Conservation (phyloP, 176 grass and related monocot genomes). For the Themeda triandra region DNA sequence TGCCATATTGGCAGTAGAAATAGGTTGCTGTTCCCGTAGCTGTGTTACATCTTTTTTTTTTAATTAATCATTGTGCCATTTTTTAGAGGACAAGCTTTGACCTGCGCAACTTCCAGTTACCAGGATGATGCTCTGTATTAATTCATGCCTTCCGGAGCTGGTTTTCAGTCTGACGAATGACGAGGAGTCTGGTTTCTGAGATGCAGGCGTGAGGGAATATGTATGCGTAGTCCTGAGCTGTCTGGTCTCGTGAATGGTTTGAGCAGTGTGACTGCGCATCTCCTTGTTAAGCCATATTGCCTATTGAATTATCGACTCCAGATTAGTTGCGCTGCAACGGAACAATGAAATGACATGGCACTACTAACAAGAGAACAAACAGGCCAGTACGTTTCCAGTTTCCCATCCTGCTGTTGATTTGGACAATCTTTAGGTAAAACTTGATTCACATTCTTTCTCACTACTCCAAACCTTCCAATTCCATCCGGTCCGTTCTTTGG, state of each 20-base stretch:
- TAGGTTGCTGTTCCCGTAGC: background rate
- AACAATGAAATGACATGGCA: background rate
- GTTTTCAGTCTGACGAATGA: background rate
- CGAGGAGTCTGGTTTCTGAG: background rate
- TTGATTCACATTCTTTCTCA: background rate
- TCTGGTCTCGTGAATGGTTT: background rate
- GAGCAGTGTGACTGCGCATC: background rate
- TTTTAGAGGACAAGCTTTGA: background rate
- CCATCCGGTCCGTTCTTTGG: background rate
- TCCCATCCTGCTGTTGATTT: background rate
- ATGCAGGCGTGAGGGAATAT: background rate
- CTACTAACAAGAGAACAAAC: background rate
- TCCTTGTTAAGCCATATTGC: background rate
- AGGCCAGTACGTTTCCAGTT: background rate
- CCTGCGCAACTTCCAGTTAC: background rate
- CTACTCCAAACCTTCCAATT: background rate
- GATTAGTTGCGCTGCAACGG: background rate
- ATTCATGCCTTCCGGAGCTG: background rate
- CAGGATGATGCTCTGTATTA: background rate
- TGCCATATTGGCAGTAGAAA: background rate
- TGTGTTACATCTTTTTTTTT: background rate
- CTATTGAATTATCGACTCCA: background rate
- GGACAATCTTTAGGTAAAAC: background rate
- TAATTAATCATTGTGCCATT: background rate
- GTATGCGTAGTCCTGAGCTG: background rate